phyloP scores from a whole-genome alignment of 2,329 filamentous ascomycete genomes.

The Apiospora malaysiana region DNA sequence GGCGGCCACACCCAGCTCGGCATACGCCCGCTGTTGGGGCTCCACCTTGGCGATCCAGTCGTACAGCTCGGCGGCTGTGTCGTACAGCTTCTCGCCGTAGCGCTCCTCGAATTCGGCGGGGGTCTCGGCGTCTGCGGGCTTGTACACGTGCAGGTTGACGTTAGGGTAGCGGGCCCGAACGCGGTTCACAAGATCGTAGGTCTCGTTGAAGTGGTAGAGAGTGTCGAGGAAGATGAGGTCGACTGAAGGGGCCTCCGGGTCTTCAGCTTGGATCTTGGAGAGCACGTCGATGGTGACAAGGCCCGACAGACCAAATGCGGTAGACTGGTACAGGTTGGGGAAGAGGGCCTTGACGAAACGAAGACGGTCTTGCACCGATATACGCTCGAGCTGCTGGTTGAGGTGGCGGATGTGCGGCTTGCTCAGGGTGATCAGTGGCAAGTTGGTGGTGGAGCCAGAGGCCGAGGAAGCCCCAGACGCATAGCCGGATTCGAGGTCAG shows the following conservation, averaged over 20 bases:
- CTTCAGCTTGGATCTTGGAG: conserved; percentile 71
- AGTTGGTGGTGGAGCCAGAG: conserved; percentile 63
- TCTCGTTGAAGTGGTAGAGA: conserved; percentile 82
- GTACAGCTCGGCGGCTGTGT: conserved; percentile 85
- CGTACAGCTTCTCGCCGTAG: conserved; percentile 85
- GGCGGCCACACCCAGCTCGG: conserved; percentile 84
- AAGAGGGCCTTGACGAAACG: conserved; percentile 91
- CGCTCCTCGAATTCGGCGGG: conserved; percentile 78
- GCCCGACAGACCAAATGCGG: conserved; percentile 81
- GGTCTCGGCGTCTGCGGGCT: conserved; percentile 77
- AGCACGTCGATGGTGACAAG: conserved; percentile 87
- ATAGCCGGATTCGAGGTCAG: conserved; percentile 81
- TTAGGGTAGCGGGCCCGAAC: conserved; percentile 79
- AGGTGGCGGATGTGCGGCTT: conserved; percentile 87
- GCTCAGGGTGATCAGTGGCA: conserved; percentile 84
- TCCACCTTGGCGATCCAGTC: conserved; percentile 98
- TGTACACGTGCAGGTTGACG: conserved; percentile 86
- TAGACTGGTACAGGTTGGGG: conserved; percentile 87
- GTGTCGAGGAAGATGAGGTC: conserved; percentile 84
- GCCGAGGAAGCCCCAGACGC: conserved; percentile 67
- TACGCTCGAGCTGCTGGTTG: conserved; percentile 85
- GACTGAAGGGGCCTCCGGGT: conserved; percentile 63
- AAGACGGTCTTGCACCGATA: conserved; percentile 89
- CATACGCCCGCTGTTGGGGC: conserved; percentile 89
- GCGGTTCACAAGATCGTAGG: conserved; percentile 73